Evolutionary conservation across 1,284 basidiomycete species (phyloP).

Genomic region (Apiotrichum brassicae): DNA sequence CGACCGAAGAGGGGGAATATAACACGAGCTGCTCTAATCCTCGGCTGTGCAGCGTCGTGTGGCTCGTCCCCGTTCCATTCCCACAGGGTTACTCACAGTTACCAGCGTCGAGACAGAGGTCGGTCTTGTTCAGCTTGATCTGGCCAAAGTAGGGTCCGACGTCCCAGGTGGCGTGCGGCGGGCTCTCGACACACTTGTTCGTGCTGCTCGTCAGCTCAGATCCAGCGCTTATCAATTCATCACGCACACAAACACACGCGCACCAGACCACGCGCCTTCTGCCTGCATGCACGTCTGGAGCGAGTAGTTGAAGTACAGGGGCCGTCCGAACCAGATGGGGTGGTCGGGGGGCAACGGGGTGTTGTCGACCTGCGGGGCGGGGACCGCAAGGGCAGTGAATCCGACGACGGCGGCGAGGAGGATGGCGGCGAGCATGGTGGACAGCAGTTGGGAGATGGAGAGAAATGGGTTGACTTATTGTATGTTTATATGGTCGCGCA

Average conservation of each 20-base stretch:
- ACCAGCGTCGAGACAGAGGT: conserved; percentile 9
- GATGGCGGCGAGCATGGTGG: neutral
- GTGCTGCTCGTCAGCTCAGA: neutral
- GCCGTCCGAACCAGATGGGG: neutral
- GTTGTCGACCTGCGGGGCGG: neutral
- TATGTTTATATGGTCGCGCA: too few relatives aligned
- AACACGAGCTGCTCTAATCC: too few relatives aligned
- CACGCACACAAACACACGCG: conserved; percentile 1
- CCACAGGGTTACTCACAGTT: conserved; percentile 12
- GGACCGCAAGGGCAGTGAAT: neutral
- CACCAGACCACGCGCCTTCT: neutral
- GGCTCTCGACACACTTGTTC: neutral
- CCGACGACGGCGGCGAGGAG: neutral
- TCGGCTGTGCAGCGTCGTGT: too few relatives aligned
- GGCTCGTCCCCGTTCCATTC: too few relatives aligned
- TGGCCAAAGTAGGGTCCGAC: neutral
- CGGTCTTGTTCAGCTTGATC: conserved; percentile 4
- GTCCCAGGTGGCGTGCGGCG: conserved; percentile 5
- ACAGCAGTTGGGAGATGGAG: neutral
- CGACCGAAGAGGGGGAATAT: too few relatives aligned
- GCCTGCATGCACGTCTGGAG: neutral
- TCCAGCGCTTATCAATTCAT: too few relatives aligned
- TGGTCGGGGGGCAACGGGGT: neutral
- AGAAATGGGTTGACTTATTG: neutral
- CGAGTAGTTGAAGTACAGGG: conserved; percentile 2